Base-by-base conservation (phyloP, 2,329 filamentous ascomycete genomes). In the Waltergamsia citrina region DNA sequence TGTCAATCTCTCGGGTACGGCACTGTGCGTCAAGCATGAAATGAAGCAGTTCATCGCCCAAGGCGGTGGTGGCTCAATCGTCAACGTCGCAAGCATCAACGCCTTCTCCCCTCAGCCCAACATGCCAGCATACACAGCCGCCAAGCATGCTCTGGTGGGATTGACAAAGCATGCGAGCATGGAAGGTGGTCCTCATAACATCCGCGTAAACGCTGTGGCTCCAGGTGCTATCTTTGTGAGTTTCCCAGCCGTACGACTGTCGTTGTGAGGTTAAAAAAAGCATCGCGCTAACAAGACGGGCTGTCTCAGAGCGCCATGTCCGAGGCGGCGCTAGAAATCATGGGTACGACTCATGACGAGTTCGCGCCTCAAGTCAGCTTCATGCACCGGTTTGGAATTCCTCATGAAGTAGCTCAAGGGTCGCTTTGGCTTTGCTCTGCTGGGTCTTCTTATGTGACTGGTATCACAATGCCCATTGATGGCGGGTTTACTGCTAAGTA, bases 31-130 rank as follows among this genome's bases (percentile, higher is more conserved):
- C 11, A 42, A 41, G 32, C 37, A 44, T 18, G 25, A 47, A 38
- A 41, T 47, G 40, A 41, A 42, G 26, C 41, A 44, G 19, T 38
- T 46, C 29, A 48, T 52, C 1, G 43, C 49, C 8, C 41, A 43
- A 25, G 41, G 40, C 2, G 35, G 26, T 3, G 50, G 52, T 2
- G 62, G 60, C 1, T 61, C 62, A 42, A 64, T 68, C 31, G 64
- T 68, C 37, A 67, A 61, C 46, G 53, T 59, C 20, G 44, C 57
- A 17, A 62, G 57, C 40, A 54, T 62, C 27, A 45, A 43, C 31
- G 46, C 46, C 6, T 40, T 38, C 24, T 42, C 42, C 35, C 38
- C 43, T 5, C 42, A 44, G 20, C 41, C 57, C 0, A 36, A 52
- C 23, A 57, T 55, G n/a, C 54, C 41, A 3, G 41, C 44, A 2